Evolutionary conservation across 805 yeast species (phyloP), one percentile per base, ranked within the genome.

Genomic region (Lachancea cidri): DNA sequence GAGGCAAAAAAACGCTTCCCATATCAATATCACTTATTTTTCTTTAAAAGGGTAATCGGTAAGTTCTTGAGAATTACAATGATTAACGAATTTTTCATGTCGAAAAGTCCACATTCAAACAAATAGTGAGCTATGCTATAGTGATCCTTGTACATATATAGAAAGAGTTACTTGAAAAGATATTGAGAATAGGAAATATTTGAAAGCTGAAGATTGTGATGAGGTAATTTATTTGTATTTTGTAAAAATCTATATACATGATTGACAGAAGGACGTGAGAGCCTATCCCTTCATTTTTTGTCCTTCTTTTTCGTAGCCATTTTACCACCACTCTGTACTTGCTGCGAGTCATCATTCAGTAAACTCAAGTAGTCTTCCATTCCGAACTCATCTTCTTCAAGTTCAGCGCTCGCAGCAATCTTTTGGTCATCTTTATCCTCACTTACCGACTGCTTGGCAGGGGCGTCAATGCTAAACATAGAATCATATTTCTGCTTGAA

Each of bases 1-100:
- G 93, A 1, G 95, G 93, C 39, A 87, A 67, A 53, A 86, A 84
- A 1, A 84, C 81, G 44, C 89, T 81, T 4, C 91, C 89, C 94
- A 85, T 85, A 14, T 17, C 31, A 16, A n/a, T n/a, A 8, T 29
- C 33, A 6, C 17, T 22, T 22, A 22, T 22, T 7, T 22, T 22
- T 11, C 7, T 11, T 7, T 22, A 22, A 22, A n/a, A n/a, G n/a
- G n/a, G n/a, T n/a, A n/a, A n/a, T n/a, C n/a, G n/a, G n/a, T n/a
- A n/a, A n/a, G n/a, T n/a, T n/a, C 27, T 30, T 30, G n/a, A 14
- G 17, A 30, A 16, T 8, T 14, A 8, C 11, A 11, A 7, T 22
- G 7, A 11, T 7, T 22, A 7, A 7, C 27, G 27, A 22, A 7
- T 22, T 22, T 22, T 22, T 22, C 27, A 22, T 22, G 27, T 22